phyloP scores from a whole-genome alignment of 2,329 filamentous ascomycete species.

The Fusarium multiceps region DNA sequence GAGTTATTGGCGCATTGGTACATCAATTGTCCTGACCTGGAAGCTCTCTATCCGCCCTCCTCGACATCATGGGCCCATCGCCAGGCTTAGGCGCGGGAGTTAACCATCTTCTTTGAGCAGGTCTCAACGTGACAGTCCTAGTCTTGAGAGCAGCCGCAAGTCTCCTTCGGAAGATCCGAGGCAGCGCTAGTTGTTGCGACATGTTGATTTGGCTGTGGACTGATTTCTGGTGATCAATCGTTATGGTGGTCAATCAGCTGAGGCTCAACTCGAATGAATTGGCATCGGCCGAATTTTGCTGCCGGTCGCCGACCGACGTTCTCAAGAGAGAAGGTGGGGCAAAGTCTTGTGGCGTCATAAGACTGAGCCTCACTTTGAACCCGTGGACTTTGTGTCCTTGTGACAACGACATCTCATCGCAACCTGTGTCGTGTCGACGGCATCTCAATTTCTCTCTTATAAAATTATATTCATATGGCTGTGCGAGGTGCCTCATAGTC shows the following conservation, averaged over 20 bases:
- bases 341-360: conserved; percentile 45
- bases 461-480: background rate
- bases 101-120: conserved; percentile 59
- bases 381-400: conserved; percentile 28
- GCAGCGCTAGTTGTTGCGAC: conserved; percentile 43
- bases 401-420: conserved; percentile 34
- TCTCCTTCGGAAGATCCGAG: conserved; percentile 43
- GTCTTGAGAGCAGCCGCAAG: conserved; percentile 42
- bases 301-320: conserved; percentile 33
- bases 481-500: background rate
- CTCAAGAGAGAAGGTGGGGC: conserved; percentile 22
- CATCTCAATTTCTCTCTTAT: background rate
- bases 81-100: conserved; percentile 68
- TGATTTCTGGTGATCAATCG: conserved; percentile 7
- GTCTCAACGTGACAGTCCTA: conserved; percentile 24
- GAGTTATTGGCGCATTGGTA: background rate
- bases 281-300: conserved; percentile 46
- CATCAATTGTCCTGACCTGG: conserved; percentile 60
- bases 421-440: background rate
- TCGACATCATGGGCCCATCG: conserved; percentile 72
- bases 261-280: conserved; percentile 26
- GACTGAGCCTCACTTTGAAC: conserved; percentile 40
- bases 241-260: conserved; percentile 36
- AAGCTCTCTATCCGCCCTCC: conserved; percentile 73
- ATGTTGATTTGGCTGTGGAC: conserved; percentile 14